Conservation (phyloP, 257 asterid genomes). For the Cynanchum wilfordii region DNA sequence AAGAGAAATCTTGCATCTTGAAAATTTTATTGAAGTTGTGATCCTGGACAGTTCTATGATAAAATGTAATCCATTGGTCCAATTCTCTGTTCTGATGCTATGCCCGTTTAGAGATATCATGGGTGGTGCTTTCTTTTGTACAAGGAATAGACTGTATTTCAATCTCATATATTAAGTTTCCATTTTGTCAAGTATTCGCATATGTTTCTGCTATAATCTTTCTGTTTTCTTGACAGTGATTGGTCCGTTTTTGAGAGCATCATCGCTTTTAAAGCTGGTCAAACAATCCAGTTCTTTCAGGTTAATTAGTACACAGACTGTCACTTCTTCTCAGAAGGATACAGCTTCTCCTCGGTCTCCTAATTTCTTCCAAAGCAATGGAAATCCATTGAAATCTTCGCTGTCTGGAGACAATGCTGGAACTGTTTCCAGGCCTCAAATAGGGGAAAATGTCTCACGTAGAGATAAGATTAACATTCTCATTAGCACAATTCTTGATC, state of each 20-base stretch:
- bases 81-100: not conserved
- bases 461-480: slow-evolving; percentile 61
- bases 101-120: not conserved
- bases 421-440: slow-evolving; percentile 27
- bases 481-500: slow-evolving; percentile 48
- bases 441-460: slow-evolving; percentile 69
- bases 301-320: slow-evolving; percentile 21
- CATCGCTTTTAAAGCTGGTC: slow-evolving; percentile 31
- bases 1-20: not conserved
- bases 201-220: not conserved
- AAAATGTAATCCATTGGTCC: not conserved
- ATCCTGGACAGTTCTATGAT: not conserved
- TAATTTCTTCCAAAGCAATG: slow-evolving; percentile 21
- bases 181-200: not conserved
- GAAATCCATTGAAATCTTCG: slow-evolving; percentile 16
- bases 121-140: not conserved
- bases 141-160: too few species aligned
- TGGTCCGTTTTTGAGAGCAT: slow-evolving; percentile 35
- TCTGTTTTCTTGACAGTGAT: slow-evolving; percentile 8
- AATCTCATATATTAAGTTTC: not conserved
- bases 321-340: slow-evolving; percentile 28
- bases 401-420: slow-evolving; percentile 18
- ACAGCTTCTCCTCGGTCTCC: slow-evolving; percentile 24
- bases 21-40: not conserved
- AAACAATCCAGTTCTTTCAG: slow-evolving; percentile 32